Base-by-base conservation (phyloP, 2,329 filamentous ascomycete species). In the Graphilbum fragrans region DNA sequence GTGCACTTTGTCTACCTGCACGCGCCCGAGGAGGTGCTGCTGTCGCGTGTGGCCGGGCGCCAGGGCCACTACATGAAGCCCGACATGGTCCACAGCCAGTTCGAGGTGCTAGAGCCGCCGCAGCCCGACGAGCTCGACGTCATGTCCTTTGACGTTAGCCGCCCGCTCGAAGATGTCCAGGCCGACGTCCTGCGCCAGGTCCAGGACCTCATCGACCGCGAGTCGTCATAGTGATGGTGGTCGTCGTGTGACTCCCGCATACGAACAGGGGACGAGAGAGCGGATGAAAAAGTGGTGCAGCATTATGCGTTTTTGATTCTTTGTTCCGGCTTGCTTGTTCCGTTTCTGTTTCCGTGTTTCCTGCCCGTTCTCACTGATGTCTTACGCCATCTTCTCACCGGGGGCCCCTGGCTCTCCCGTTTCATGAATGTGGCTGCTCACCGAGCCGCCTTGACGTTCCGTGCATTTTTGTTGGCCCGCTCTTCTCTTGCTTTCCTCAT, bases 31-130 rank as follows among this genome's bases (percentile, higher is more conserved):
- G 73, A 79, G 43, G 70, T 84, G 10, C 72, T 96, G 23, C 66
- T 93, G 43, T 65, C 80, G 52, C 77, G 92, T 9, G 88, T 96
- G 9, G 69, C 71, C 27, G 67, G 72, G 32, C 76, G 92, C 50
- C 65, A 88, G 62, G 79, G 79, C 40, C 92, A 98, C 59, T 98
- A 92, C 63, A 95, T 98, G 88, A 90, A 92, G 53, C 82, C 86
- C 51, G 76, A 77, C 53, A 96, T 98, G 90, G 88, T 98, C 9
- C 80, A 83, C 54, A 94, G 86, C 62, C 92, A 98, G 58, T 82
- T 96, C 50, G 76, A 80, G 47, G 82, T 79, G 40, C 72, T 98
- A n/a, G 90, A 98, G 63, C 77, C 82, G 47, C 92, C 92, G 0
- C 69, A 69, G 39, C 61, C 64, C 36, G 76, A 85, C 42, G 83